Percentiles rank a stretch among this genome's conserved stretches.
phyloP scores from a whole-genome alignment of 768 basidiomycete species.

The Xerocomellus dryophilus region DNA sequence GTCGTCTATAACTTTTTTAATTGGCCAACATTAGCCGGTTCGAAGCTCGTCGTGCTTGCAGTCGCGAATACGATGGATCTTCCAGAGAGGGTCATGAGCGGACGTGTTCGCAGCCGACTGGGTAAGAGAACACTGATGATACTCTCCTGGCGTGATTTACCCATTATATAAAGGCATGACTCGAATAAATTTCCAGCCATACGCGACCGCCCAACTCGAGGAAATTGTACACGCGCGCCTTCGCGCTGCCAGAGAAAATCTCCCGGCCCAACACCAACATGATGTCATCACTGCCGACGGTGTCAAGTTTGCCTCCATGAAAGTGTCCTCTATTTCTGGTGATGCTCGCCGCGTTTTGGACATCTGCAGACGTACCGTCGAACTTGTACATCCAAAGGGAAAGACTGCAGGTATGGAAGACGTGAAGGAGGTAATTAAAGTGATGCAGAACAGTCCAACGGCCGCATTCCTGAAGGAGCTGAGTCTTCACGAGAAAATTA shows the following conservation, averaged over 20 bases:
- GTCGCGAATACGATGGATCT: slow-evolving; percentile 99
- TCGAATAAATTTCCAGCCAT: slow-evolving; percentile 90
- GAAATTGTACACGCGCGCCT: slow-evolving; percentile 86
- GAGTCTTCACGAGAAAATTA: slow-evolving; percentile 83
- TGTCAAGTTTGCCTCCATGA: slow-evolving; percentile 80
- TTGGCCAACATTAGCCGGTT: slow-evolving; percentile 89
- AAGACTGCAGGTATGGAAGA: slow-evolving; percentile 64
- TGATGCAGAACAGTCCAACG: slow-evolving; percentile 89
- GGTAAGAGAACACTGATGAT: slow-evolving; percentile 46
- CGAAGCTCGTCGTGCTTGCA: slow-evolving; percentile 90
- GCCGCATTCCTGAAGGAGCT: slow-evolving; percentile 79
- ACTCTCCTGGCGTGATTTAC: neutral
- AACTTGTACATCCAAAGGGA: slow-evolving; percentile 56
- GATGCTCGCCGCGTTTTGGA: slow-evolving; percentile 93
- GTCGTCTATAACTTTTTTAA: slow-evolving; percentile 99
- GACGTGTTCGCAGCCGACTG: slow-evolving; percentile 87
- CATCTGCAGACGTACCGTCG: slow-evolving; percentile 89
- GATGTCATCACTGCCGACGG: slow-evolving; percentile 66
- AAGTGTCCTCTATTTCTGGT: slow-evolving; percentile 78
- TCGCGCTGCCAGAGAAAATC: slow-evolving; percentile 51
- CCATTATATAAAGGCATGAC: slow-evolving; percentile 61
- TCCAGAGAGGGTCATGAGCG: slow-evolving; percentile 90
- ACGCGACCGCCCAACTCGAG: slow-evolving; percentile 71
- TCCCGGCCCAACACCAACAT: slow-evolving; percentile 42
- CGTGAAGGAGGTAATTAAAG: slow-evolving; percentile 73